Conservation (phyloP, 805 yeast genomes). For the Kazachstania psychrophila region DNA sequence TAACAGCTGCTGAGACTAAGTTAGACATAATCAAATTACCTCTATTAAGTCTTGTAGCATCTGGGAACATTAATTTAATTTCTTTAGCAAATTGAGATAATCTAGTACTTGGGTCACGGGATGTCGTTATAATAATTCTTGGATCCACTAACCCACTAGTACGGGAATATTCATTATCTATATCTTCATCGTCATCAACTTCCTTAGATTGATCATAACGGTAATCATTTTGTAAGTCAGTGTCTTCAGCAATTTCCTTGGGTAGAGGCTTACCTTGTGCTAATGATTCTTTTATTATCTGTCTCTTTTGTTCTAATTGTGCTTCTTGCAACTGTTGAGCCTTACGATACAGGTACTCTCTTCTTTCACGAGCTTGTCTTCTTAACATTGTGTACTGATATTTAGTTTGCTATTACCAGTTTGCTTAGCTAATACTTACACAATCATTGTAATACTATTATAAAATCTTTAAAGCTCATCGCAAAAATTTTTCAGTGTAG, state of each 20-base stretch:
- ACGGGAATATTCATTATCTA: constrained; percentile 89
- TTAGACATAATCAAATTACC: constrained; percentile 86
- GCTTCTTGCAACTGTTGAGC: constrained; percentile 88
- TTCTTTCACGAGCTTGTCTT: constrained; percentile 91
- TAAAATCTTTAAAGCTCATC: constrained; percentile 8
- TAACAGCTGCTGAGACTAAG: constrained; percentile 72
- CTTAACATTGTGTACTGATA: constrained; percentile 44
- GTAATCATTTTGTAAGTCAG: constrained; percentile 67
- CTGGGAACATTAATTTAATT: constrained; percentile 80
- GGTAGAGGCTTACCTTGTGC: constrained; percentile 88
- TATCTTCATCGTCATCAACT: constrained; percentile 30
- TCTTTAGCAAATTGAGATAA: constrained; percentile 90
- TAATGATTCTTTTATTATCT: constrained; percentile 73
- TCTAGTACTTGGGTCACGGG: constrained; percentile 81
- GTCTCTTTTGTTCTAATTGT: constrained; percentile 74
- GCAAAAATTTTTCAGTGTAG: constrained; percentile 11
- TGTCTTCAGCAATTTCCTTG: constrained; percentile 84
- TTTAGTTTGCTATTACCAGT: background rate
- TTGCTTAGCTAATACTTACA: background rate
- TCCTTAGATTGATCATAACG: constrained; percentile 74
- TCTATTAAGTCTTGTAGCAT: constrained; percentile 79
- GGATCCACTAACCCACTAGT: constrained; percentile 87
- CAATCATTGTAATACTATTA: background rate
- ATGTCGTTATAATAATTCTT: constrained; percentile 82
- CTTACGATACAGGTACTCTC: constrained; percentile 84